Conservation (phyloP, 306 rosid genomes). For the Erythrophleum fordii region DNA sequence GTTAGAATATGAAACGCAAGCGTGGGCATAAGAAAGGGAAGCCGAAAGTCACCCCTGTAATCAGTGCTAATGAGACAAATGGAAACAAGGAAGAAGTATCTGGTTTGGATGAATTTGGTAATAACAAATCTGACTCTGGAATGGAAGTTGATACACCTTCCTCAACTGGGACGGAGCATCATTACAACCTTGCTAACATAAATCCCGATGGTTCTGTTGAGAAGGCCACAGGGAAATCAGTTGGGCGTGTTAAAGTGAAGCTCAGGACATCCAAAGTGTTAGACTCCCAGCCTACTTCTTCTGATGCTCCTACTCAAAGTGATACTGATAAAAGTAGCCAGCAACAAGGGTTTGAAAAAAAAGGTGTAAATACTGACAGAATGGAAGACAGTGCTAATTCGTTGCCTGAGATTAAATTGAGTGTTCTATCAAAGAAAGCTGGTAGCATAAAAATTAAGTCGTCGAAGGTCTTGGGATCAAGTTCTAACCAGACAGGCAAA, state of each 20-base stretch:
- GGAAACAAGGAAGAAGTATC: slow-evolving; percentile 53
- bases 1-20: slow-evolving; percentile 80
- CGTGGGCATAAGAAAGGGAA: slow-evolving; percentile 84
- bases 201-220: slow-evolving; percentile 67
- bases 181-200: slow-evolving; percentile 60
- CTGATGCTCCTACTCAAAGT: slow-evolving; percentile 78
- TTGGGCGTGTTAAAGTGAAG: slow-evolving; percentile 92
- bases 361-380: slow-evolving; percentile 52
- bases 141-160: slow-evolving; percentile 84
- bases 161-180: slow-evolving; percentile 82
- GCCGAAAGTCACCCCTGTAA: slow-evolving; percentile 47
- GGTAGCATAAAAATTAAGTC: slow-evolving; percentile 82
- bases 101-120: slow-evolving; percentile 53
- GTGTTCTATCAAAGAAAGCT: slow-evolving; percentile 56
- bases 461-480: slow-evolving; percentile 67
- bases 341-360: slow-evolving; percentile 68
- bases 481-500: slow-evolving; percentile 47
- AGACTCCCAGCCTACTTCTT: slow-evolving; percentile 73
- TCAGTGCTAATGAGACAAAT: slow-evolving; percentile 33
- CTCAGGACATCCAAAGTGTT: slow-evolving; percentile 64
- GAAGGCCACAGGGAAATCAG: slow-evolving; percentile 56
- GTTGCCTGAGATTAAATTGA: slow-evolving; percentile 47
- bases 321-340: slow-evolving; percentile 89
- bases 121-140: slow-evolving; percentile 60
- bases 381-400: slow-evolving; percentile 85